Evolutionary conservation across 441 rosid species (phyloP).

Genomic region (Erysimum pusillum): DNA sequence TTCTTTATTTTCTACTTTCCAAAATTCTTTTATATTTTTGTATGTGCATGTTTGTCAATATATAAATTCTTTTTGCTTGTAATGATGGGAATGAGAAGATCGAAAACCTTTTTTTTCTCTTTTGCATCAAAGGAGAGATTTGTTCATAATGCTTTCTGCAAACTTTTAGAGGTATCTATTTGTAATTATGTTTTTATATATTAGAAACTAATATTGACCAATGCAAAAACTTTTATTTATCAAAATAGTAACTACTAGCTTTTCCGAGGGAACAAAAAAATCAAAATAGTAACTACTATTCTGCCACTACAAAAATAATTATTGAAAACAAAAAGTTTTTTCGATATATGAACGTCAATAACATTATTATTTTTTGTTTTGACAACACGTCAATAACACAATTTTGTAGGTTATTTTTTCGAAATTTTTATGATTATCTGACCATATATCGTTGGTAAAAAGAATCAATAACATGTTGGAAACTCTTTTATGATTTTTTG

Average conservation of each 20-base stretch:
- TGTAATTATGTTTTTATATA: conserved; percentile 45
- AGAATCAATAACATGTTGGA: background rate
- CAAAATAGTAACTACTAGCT: too few relatives aligned
- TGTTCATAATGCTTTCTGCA: conserved; percentile 46
- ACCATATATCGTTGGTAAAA: background rate
- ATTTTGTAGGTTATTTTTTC: too few relatives aligned
- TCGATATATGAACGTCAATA: background rate
- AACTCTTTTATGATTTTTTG: background rate
- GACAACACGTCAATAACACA: too few relatives aligned
- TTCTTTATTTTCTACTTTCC: conserved; percentile 27
- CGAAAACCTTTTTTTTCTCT: conserved; percentile 50
- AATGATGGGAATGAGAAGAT: conserved; percentile 56
- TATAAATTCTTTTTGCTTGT: conserved; percentile 29
- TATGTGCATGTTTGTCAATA: conserved; percentile 36
- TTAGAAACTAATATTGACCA: conserved; percentile 24
- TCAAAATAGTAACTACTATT: background rate
- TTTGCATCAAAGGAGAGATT: conserved; percentile 45
- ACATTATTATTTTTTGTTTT: too few relatives aligned
- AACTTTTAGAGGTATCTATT: conserved; percentile 62
- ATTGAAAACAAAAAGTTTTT: background rate
- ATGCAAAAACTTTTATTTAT: background rate
- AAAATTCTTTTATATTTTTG: conserved; percentile 14
- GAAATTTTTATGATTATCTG: too few relatives aligned
- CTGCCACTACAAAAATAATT: background rate
- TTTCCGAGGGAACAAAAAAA: too few relatives aligned